Percentiles rank a stretch among this genome's conserved stretches.
These are phyloP conservation scores for Aegilops longissima DNA, from an alignment of 176 grass and related monocot genomes.

Conservation along the genomic window DNA sequence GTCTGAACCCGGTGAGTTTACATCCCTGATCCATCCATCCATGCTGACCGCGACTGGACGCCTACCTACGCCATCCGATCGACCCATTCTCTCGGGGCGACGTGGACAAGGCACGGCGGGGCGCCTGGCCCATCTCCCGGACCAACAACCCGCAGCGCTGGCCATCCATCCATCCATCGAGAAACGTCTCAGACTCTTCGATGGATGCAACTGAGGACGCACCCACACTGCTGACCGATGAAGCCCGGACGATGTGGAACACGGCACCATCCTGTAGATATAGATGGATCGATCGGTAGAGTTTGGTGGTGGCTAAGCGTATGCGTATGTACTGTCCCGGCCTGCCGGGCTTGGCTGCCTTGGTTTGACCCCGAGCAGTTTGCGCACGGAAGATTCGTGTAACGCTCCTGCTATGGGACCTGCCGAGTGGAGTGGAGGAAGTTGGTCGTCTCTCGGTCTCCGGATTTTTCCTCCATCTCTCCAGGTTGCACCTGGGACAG, in stretches of 20 bases:
- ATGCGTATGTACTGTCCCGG: not conserved
- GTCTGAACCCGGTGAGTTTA: not conserved
- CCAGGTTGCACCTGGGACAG: not conserved
- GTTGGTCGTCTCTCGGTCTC: not conserved
- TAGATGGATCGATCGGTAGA: not conserved
- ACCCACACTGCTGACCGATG: no score
- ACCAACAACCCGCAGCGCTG: not conserved
- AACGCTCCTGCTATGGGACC: not conserved
- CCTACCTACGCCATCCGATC: not conserved
- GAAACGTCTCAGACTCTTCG: not conserved
- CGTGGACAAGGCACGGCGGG: no score
- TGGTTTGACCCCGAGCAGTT: constrained; percentile 19
- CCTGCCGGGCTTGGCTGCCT: not conserved
- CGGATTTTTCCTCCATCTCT: not conserved
- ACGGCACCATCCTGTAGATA: not conserved
- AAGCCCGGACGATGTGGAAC: not conserved
- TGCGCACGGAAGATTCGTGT: constrained; percentile 15
- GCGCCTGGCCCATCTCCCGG: no score
- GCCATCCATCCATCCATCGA: not conserved
- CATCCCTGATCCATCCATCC: not conserved
- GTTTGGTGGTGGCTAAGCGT: not conserved
- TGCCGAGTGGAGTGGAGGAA: constrained; percentile 6
- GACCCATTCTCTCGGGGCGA: not conserved
- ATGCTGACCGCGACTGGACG: not conserved
- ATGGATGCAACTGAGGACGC: not conserved